phyloP scores from a whole-genome alignment of 169 alveolate genomes.

The Eimeria sp. region DNA sequence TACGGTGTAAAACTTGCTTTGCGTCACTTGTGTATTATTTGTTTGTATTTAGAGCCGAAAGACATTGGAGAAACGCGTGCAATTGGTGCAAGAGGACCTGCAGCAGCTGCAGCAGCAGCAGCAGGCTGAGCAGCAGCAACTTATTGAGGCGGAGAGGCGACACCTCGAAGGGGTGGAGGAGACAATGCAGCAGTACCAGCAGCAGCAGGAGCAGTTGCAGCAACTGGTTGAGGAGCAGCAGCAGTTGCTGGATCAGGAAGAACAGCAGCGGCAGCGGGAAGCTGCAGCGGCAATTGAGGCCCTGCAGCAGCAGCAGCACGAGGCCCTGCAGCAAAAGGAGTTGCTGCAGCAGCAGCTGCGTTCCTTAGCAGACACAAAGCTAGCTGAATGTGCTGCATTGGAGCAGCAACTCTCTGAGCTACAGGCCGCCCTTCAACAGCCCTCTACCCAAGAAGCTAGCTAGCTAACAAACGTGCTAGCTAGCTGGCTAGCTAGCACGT shows the following conservation, averaged over 20 bases:
- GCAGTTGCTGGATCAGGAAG: slow-evolving; percentile 49
- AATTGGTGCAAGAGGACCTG: slow-evolving; percentile 52
- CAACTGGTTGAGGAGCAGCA: slow-evolving; percentile 52
- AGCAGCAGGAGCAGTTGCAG: slow-evolving; percentile 41
- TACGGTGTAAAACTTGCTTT: background rate
- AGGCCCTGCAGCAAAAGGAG: slow-evolving; percentile 48
- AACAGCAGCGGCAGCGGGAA: slow-evolving; percentile 42
- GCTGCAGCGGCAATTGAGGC: slow-evolving; percentile 38
- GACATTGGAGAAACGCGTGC: slow-evolving; percentile 50
- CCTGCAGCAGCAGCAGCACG: slow-evolving; percentile 70
- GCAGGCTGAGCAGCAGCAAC: slow-evolving; percentile 50
- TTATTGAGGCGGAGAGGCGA: slow-evolving; percentile 6
- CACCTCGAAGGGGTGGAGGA: slow-evolving; percentile 31
- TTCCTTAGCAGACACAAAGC: background rate
- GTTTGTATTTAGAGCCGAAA: background rate
- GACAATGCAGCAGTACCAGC: slow-evolving; percentile 48
- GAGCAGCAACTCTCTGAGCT: slow-evolving; percentile 48
- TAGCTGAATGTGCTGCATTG: background rate
- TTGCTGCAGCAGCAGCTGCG: slow-evolving; percentile 32
- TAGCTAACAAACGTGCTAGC: background rate
- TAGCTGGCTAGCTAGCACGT: background rate
- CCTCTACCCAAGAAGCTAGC: background rate
- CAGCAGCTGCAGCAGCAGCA: slow-evolving; percentile 71
- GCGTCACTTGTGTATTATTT: background rate
- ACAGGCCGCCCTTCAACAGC: background rate